Base-by-base conservation (phyloP, 2,329 filamentous ascomycete species). In the Lomentospora prolificans region DNA sequence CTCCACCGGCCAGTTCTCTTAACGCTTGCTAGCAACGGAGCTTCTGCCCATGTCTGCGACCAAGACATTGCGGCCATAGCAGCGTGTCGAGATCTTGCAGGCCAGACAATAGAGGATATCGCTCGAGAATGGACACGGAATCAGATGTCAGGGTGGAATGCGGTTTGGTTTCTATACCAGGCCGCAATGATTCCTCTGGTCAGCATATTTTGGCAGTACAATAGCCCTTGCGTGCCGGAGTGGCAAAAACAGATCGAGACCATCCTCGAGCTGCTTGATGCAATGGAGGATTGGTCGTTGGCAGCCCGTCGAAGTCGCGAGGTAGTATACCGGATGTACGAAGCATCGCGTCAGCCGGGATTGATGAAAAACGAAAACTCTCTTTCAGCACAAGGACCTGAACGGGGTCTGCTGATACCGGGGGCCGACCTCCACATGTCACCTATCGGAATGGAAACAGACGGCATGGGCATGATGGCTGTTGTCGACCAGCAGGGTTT, bases 101-200 rank as follows among this genome's bases (percentile, higher is more conserved):
- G 81, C 59, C 78, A 84, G 60, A 85, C 85, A 0, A 88, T 91
- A 59, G 79, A 84, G 57, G 86, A 90, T 58, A 89, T 91, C 59
- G 78, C 82, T 9, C 73, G 76, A 22, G 85, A 87, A 59, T 89
- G 86, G 72, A 80, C 80, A 50, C 79, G 82, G 50, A 87, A 89
- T 64, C 82, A 90, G 64, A 87, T 91, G 71, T 82, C 82, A 0
- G 87, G 87, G 7, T 91, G 87, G 87, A 89, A 89, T 65, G 87
- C 85, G 0, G 86, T 88, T 2, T 90, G 87, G 86, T 86, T 90
- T 69, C 78, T 89, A 58, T 91, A 89, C 70, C 87, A 91, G 67
- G 86, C 87, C 0, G 82, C 82, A 60, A 88, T 91, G 84, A 83
- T 91, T 7, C 87, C 87, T 0, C 77, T 92, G 1, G 79, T 92